A percentile compares a stretch with the other conserved stretches of the same genome.
These are phyloP conservation scores for Mycena rebaudengoi DNA, from an alignment of 768 basidiomycete species.

Conservation along the genomic window DNA sequence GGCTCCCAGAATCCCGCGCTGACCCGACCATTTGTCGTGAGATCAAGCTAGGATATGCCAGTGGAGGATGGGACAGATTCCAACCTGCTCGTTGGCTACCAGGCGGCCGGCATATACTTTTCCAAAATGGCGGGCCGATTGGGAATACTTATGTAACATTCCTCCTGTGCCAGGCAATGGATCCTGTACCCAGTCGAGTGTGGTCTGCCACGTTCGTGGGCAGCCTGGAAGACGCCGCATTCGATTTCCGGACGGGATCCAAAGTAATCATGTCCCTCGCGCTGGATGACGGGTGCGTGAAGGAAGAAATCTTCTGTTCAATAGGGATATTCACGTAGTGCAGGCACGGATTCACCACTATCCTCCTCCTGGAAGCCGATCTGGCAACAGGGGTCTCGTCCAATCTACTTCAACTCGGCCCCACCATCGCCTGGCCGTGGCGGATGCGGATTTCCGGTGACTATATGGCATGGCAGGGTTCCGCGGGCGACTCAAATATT, in stretches of 20 bases:
- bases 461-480: background rate
- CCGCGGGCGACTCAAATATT: background rate
- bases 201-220: no score
- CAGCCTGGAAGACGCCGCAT: background rate
- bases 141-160: no score
- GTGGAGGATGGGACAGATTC: no score
- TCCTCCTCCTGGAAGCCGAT: background rate
- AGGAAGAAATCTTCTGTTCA: background rate
- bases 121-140: no score
- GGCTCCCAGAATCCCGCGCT: background rate
- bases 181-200: no score
- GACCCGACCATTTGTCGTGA: background rate
- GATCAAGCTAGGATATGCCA: no score
- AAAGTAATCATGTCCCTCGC: background rate
- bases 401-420: background rate
- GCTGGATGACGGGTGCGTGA: conserved; percentile 1
- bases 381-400: background rate
- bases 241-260: background rate
- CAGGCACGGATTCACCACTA: conserved; percentile 6
- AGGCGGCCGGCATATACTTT: background rate
- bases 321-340: background rate
- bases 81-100: no score
- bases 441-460: background rate
- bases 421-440: background rate
- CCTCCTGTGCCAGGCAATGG: no score